Conservation (phyloP, 306 rosid species). For the Citrullus amarus region DNA sequence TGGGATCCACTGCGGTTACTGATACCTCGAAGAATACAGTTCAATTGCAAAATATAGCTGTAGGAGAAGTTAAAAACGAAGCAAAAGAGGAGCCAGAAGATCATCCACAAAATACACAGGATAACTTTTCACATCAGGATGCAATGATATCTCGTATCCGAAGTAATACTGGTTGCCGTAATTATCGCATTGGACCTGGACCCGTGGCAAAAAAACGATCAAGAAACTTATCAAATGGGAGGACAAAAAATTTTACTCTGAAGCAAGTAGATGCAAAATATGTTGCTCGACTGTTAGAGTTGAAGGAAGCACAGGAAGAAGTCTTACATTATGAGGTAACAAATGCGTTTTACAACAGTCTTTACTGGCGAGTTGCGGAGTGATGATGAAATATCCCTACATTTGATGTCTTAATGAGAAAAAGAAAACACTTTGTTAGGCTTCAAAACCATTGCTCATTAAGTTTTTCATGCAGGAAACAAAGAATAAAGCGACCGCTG, state of each 20-base stretch:
- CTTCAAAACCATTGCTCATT: background rate
- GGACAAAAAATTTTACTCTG: conserved; percentile 36
- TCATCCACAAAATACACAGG: conserved; percentile 36
- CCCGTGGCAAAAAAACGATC: conserved; percentile 50
- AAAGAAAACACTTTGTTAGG: background rate
- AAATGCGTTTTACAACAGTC: background rate
- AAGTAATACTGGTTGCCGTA: conserved; percentile 51
- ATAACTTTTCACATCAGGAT: conserved; percentile 40
- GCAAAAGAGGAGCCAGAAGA: conserved; percentile 32
- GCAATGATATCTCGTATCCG: conserved; percentile 64
- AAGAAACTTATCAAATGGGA: conserved; percentile 43
- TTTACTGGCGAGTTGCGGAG: background rate
- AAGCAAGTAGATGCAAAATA: conserved; percentile 60
- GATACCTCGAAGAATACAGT: conserved; percentile 39
- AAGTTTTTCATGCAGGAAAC: conserved; percentile 33
- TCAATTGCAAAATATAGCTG: conserved; percentile 30
- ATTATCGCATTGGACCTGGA: conserved; percentile 49
- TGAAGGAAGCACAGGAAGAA: conserved; percentile 76
- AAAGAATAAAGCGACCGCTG: conserved; percentile 42
- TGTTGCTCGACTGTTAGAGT: conserved; percentile 46
- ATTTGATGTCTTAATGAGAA: background rate
- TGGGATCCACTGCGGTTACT: conserved; percentile 30
- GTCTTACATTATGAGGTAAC: conserved; percentile 58
- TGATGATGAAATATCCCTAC: background rate
- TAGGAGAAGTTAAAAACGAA: conserved; percentile 35